phyloP scores from a whole-genome alignment of 495 filamentous ascomycete genomes.

The Glonium stellatum region DNA sequence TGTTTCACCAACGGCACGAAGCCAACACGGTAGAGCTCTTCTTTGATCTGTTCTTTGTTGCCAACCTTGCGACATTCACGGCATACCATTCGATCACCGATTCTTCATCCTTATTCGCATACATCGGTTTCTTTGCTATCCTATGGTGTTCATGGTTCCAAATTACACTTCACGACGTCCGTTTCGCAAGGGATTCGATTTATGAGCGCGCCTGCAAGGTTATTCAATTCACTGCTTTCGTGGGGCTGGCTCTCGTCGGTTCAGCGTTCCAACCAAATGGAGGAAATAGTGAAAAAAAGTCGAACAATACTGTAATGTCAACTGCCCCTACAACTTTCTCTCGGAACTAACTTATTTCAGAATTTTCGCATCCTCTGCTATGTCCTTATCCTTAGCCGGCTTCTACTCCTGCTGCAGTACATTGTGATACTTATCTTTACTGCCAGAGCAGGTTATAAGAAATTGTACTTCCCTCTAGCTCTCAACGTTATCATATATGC shows the following conservation, averaged over 20 bases:
- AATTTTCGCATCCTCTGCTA: slow-evolving; percentile 29
- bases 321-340: no score
- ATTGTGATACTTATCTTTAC: slow-evolving; percentile 18
- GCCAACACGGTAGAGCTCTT: slow-evolving; percentile 56
- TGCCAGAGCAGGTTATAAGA: slow-evolving; percentile 7
- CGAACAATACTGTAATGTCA: slow-evolving; percentile 15
- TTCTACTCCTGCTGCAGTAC: slow-evolving; percentile 19
- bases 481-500: slow-evolving; percentile 16
- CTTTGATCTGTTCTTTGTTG: slow-evolving; percentile 64
- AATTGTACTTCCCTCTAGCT: slow-evolving; percentile 20
- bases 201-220: slow-evolving; percentile 27
- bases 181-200: slow-evolving; percentile 24
- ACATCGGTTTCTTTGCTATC: slow-evolving; percentile 26
- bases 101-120: slow-evolving; percentile 14
- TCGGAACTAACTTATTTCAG: slow-evolving; percentile 7
- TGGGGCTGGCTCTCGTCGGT: slow-evolving; percentile 25
- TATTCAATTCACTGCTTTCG: slow-evolving; percentile 26
- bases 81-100: slow-evolving; percentile 32
- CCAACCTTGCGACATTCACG: slow-evolving; percentile 59
- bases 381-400: slow-evolving; percentile 24
- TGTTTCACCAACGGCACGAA: slow-evolving; percentile 38
- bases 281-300: no score
- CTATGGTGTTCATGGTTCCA: slow-evolving; percentile 27
- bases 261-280: slow-evolving; percentile 19
- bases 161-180: slow-evolving; percentile 25